These are phyloP conservation scores for Tilletia walkeri DNA, from an alignment of 1,284 basidiomycete genomes.

Conservation along the genomic window DNA sequence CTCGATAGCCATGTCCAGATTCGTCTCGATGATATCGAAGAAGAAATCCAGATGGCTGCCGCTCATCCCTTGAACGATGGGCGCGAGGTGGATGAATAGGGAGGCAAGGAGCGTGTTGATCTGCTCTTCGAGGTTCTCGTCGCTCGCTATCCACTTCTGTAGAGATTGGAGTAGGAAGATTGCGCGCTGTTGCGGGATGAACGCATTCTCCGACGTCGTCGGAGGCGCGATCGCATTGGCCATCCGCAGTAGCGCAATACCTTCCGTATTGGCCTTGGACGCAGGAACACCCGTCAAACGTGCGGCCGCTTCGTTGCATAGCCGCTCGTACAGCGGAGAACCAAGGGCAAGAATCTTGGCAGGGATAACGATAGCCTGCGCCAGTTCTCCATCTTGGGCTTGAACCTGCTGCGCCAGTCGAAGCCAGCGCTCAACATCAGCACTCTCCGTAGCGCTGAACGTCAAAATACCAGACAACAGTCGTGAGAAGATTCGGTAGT, in stretches of 20 bases:
- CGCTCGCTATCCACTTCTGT: constrained; percentile 75
- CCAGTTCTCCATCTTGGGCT: constrained; percentile 26
- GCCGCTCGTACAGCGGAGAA: constrained; percentile 69
- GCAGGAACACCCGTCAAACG: constrained; percentile 70
- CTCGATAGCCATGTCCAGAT: constrained; percentile 68
- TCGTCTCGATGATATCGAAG: constrained; percentile 83
- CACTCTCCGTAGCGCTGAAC: constrained; percentile 38
- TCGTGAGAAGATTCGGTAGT: constrained; percentile 38
- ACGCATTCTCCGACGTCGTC: constrained; percentile 74
- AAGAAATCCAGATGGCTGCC: constrained; percentile 90
- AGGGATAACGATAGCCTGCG: constrained; percentile 31
- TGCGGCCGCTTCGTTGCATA: constrained; percentile 85
- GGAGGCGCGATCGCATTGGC: constrained; percentile 77
- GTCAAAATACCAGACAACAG: constrained; percentile 43
- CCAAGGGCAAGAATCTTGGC: constrained; percentile 31
- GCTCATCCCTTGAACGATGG: constrained; percentile 80
- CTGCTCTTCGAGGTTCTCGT: constrained; percentile 70
- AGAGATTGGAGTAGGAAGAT: constrained; percentile 85
- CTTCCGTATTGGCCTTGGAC: constrained; percentile 67
- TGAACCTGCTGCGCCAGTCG: constrained; percentile 33
- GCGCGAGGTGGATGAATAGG: constrained; percentile 74
- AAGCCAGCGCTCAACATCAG: constrained; percentile 45
- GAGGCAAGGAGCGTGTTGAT: constrained; percentile 74
- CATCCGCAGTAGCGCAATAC: constrained; percentile 69
- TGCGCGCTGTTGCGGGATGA: constrained; percentile 75